Base-by-base conservation (phyloP, 306 rosid genomes). In the Morella rubra region DNA sequence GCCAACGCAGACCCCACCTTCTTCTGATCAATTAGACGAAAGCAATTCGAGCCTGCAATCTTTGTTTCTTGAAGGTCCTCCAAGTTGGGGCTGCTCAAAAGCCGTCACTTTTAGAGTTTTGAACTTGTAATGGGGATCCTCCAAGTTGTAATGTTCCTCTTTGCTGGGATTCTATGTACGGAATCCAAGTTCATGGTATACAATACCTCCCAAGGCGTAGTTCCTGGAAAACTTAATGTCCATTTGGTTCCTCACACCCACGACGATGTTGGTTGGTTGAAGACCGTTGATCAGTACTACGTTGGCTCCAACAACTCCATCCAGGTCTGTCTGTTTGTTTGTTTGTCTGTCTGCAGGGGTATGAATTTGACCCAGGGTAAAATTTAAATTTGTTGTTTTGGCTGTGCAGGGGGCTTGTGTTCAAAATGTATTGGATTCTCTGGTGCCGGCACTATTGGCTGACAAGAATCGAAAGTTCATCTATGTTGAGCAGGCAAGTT, bases 261-360 rank as follows among this genome's bases (percentile, higher is more conserved):
- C 40, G 98, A 94, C 16, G 98, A 94, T 55, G 98, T 94, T 5
- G 98, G 98, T 12, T 94, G 98, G 98, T 72, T 94, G 54, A 91
- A 94, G 77, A 94, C 96, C 0, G 5, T 91, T 70, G 97, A 94
- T 79, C 98, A 94, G 81, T 94, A 91, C 83, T 94, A 85, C 73
- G 91, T 94, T 80, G 98, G 98, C 32, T 84, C 96, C 50, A 91
- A 91, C 20, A 94, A 90, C 56, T 77, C 72, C 44, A 89, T 94
- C 78, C 97, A 91, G 98, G 97, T 91, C 40, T 5, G 6, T 24
- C 13, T 47, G 2, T 41, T 19, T 4, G n/a, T 13, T 7, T 16
- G 46, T 37, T 22, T 20, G 72, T 45, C 44, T 59, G n/a, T 37
- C 11, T 16, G 47, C 27, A 24, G 27, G 71, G 49, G 37, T 22